These are phyloP conservation scores for Fusarium brachygibbosum DNA, from an alignment of 2,329 filamentous ascomycete species.

Conservation along the genomic window DNA sequence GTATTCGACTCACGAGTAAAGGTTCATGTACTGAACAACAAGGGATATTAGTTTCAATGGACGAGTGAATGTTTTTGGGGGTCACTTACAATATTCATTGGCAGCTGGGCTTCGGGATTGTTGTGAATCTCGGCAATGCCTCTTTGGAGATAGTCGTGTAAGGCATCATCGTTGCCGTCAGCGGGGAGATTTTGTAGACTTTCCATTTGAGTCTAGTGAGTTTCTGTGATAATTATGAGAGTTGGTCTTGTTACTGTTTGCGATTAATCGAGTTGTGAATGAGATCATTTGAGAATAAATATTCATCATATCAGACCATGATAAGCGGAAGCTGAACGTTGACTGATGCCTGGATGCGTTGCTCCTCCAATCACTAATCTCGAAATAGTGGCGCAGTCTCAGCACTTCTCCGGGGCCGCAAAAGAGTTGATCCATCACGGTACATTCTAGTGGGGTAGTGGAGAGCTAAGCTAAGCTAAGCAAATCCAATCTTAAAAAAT, in stretches of 20 bases:
- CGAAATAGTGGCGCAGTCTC: not conserved
- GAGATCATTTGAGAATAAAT: no score
- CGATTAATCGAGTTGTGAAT: no score
- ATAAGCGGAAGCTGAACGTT: no score
- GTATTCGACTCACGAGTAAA: not conserved
- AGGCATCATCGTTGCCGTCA: not conserved
- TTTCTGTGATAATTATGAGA: no score
- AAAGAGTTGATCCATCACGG: not conserved
- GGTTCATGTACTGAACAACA: not conserved
- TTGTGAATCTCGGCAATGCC: not conserved
- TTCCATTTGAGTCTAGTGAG: not conserved
- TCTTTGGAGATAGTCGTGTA: not conserved
- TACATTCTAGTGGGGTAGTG: no score
- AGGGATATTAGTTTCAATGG: not conserved
- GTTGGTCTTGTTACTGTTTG: no score
- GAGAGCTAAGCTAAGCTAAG: not conserved
- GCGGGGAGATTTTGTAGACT: not conserved
- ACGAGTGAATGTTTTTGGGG: fast-evolving
- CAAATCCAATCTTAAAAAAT: constrained; percentile 12
- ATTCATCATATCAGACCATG: no score
- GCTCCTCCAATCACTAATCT: not conserved
- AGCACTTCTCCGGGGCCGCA: not conserved
- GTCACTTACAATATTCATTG: not conserved
- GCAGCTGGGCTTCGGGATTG: not conserved
- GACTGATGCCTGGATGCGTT: no score